Base-by-base conservation (phyloP, 805 yeast species). In the Ogataea glucozyma region DNA sequence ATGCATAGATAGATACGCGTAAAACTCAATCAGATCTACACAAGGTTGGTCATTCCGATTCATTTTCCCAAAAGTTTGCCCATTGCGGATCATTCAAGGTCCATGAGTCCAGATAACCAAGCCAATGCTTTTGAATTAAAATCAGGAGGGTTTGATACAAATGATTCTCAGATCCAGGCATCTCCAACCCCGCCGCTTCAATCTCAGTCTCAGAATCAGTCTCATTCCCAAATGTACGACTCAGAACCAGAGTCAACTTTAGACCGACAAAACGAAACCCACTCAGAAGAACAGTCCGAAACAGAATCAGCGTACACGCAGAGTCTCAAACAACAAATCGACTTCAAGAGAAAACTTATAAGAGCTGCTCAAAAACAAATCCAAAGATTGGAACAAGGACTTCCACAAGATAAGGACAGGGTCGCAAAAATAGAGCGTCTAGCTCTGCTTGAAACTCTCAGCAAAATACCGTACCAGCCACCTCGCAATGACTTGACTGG, bases 401-500 rank as follows among this genome's bases (percentile, higher is more conserved):
- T 16, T 13, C 21, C 40, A 6, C 37, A 13, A 13, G 13, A 31
- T 3, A n/a, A 6, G 14, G 16, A 16, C 4, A 29, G 26, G 2
- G 23, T 36, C n/a, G 34, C 35, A 1, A 41, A 52, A 29, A 11
- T 30, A 5, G 47, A 47, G 21, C 45, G 53, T 7, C 27, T 59
- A 5, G 54, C 62, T 1, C 36, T 62, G 13, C 39, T 57, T 9
- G 60, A 60, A 23, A 48, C 59, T 1, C 35, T 60, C 13, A 46
- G 47, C 4, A 51, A 49, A 19, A 38, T 60, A 4, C 66, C 66
- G 1, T 62, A 53, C 46, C 55, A 51, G 14, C 62, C 66, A 1
- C 51, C 61, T 7, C 43, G 64, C 20, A 56, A 58, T 14, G 67
- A 62, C 31, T 41, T 60, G 26, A 47, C 55, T 4, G 59, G 58